Evolutionary conservation across 352 stramenopile genomes (phyloP).

Genomic region (Pythium utonaiense): DNA sequence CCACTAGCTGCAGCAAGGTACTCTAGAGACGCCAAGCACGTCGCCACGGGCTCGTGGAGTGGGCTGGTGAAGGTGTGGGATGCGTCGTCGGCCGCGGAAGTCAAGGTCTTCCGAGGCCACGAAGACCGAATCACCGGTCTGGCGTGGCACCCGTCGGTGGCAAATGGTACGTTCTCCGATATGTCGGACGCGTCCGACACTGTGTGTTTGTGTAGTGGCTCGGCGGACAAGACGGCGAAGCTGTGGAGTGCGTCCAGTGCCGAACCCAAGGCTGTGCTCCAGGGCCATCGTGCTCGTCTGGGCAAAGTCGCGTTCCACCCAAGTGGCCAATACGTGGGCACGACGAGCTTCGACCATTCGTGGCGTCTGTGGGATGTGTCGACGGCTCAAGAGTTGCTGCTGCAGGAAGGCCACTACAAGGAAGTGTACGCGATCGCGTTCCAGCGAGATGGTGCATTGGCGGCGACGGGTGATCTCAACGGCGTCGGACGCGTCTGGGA

Average conservation of each 20-base stretch:
- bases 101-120: conserved; percentile 83
- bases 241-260: conserved; percentile 60
- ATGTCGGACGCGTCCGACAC: conserved; percentile 55
- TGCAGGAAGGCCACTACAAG: conserved; percentile 96
- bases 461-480: conserved; percentile 92
- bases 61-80: conserved; percentile 95
- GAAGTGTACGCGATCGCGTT: conserved; percentile 96
- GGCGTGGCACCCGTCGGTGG: conserved; percentile 66
- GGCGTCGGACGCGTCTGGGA: conserved; percentile 95
- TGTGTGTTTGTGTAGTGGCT: conserved; percentile 74
- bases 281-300: conserved; percentile 68
- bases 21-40: conserved; percentile 51
- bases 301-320: conserved; percentile 94
- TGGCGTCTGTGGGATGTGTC: conserved; percentile 98
- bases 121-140: conserved; percentile 86
- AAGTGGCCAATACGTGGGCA: conserved; percentile 89
- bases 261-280: conserved; percentile 58
- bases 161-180: conserved; percentile 34
- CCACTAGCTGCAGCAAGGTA: conserved; percentile 80
- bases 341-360: conserved; percentile 96
- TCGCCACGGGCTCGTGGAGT: conserved; percentile 92
- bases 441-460: conserved; percentile 93
- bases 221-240: conserved; percentile 70
- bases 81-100: conserved; percentile 47
- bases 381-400: conserved; percentile 86